Evolutionary conservation across 352 stramenopile species (phyloP), one percentile per base, ranked within the genome.

Genomic region (Phytophthora melonis): DNA sequence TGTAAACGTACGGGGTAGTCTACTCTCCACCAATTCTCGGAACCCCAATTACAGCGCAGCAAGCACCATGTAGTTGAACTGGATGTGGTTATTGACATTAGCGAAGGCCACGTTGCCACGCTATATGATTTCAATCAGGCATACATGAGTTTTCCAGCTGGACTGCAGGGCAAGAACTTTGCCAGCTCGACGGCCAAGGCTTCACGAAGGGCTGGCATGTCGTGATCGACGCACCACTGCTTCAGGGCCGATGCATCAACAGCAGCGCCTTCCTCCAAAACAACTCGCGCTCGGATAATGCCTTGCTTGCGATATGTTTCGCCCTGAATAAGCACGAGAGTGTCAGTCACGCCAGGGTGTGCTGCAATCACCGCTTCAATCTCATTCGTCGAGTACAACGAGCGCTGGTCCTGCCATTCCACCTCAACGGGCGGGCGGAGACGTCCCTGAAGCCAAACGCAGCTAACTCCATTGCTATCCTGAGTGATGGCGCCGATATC

Each of bases 131-230:
- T 70, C 5, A 23, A 47, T 89, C 77, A 95, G 11, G 74, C 72
- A 73, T 95, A 97, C 69, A 96, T 87, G 39, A 96, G 79, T 72
- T 97, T 97, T 19, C 90, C 90, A 21, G 90, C 90, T 21, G 90
- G 84, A 30, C 89, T 97, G 64, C 90, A 97, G 3, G 84, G 84
- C 56, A 97, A 72, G 52, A 81, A 93, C 18, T 82, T 76, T 1
- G 87, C 84, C 19, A 93, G 54, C 19, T 93, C 77, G 47, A 97
- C 68, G 39, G 74, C 43, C n/a, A 92, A 39, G 18, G 69, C 34
- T 34, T 79, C 66, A n/a, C 68, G 54, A 18, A 90, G 54, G 3
- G 56, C 58, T 18, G 85, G 78, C 14, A 94, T 75, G 16, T 71
- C 60, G 27, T 82, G 63, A 18, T 67, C 36, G 8, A 52, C 59